A percentile compares a stretch with the other conserved stretches of the same genome.
phyloP scores from a whole-genome alignment of 495 filamentous ascomycete genomes.

The Cetradonia linearis region DNA sequence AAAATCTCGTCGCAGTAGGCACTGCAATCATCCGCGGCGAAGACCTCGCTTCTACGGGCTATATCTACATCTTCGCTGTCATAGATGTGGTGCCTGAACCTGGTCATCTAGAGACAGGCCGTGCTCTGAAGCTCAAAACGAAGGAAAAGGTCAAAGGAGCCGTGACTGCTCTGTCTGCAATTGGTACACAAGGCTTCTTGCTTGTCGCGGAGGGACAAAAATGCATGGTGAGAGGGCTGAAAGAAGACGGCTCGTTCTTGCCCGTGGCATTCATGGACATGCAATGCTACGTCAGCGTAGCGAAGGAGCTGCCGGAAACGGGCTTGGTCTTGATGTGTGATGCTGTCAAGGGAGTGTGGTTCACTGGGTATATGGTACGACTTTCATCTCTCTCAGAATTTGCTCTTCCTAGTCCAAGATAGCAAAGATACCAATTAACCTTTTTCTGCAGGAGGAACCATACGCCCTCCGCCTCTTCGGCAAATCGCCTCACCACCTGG shows the following conservation, averaged over 20 bases:
- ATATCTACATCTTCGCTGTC: conserved; percentile 83
- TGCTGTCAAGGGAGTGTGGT: conserved; percentile 88
- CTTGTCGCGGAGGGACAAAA: conserved; percentile 93
- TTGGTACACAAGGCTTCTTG: conserved; percentile 88
- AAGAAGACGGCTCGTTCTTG: conserved; percentile 82
- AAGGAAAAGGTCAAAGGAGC: conserved; percentile 88
- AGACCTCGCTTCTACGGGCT: conserved; percentile 74
- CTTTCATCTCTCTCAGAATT: not conserved
- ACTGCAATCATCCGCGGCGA: conserved; percentile 78
- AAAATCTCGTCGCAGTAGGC: conserved; percentile 70
- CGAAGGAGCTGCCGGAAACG: conserved; percentile 62
- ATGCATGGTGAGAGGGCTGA: conserved; percentile 88
- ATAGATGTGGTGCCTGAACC: conserved; percentile 86
- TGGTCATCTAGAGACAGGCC: conserved; percentile 69
- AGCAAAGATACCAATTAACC: not conserved
- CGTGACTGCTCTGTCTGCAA: conserved; percentile 75
- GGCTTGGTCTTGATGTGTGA: conserved; percentile 79
- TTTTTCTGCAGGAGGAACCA: conserved; percentile 56
- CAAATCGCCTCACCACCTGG: conserved; percentile 61
- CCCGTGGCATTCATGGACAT: conserved; percentile 98
- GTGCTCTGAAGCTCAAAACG: conserved; percentile 72
- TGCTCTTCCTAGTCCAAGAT: not conserved
- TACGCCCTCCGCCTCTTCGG: conserved; percentile 93
- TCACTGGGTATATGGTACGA: conserved; percentile 75
- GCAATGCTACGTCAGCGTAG: conserved; percentile 77